A percentile compares a stretch with the other conserved stretches of the same genome.
Evolutionary conservation across 768 basidiomycete species (phyloP).

Genomic region (Termitomyces sp.): DNA sequence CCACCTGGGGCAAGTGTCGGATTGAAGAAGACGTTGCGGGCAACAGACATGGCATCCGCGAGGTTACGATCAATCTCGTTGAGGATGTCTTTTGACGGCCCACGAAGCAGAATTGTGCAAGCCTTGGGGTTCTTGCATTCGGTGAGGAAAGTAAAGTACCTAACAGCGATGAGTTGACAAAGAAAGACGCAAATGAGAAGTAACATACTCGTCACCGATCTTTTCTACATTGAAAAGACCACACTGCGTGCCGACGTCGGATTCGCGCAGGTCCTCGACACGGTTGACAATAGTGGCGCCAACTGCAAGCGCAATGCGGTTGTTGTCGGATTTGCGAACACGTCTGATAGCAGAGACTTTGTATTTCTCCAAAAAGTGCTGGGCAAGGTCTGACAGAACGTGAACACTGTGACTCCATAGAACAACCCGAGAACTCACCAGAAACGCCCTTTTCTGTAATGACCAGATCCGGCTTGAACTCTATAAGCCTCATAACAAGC

Average conservation of each 20-base stretch:
- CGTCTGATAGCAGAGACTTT: slow-evolving; percentile 93
- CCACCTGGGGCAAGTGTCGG: slow-evolving; percentile 93
- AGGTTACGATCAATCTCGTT: slow-evolving; percentile 98
- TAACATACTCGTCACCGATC: slow-evolving; percentile 84
- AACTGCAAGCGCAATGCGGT: slow-evolving; percentile 92
- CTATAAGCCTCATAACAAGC: slow-evolving; percentile 79
- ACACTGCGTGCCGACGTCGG: slow-evolving; percentile 89
- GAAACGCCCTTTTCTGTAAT: slow-evolving; percentile 98
- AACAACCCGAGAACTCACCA: slow-evolving; percentile 46
- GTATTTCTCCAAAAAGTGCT: slow-evolving; percentile 82
- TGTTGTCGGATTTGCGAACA: slow-evolving; percentile 99
- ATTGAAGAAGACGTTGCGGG: slow-evolving; percentile 95
- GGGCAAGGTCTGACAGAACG: slow-evolving; percentile 71
- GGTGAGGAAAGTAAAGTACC: slow-evolving; percentile 97
- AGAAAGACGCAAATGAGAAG: neutral
- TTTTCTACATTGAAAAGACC: slow-evolving; percentile 98
- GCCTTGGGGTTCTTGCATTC: slow-evolving; percentile 90
- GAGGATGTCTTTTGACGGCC: slow-evolving; percentile 96
- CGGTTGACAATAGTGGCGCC: slow-evolving; percentile 98
- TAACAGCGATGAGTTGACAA: neutral
- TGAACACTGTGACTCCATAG: neutral
- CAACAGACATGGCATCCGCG: slow-evolving; percentile 96
- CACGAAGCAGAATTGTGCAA: slow-evolving; percentile 96
- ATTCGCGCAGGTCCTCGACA: slow-evolving; percentile 88
- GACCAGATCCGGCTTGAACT: slow-evolving; percentile 92